phyloP scores from a whole-genome alignment of 75 land plant species.

The Ceratopteris richardii region DNA sequence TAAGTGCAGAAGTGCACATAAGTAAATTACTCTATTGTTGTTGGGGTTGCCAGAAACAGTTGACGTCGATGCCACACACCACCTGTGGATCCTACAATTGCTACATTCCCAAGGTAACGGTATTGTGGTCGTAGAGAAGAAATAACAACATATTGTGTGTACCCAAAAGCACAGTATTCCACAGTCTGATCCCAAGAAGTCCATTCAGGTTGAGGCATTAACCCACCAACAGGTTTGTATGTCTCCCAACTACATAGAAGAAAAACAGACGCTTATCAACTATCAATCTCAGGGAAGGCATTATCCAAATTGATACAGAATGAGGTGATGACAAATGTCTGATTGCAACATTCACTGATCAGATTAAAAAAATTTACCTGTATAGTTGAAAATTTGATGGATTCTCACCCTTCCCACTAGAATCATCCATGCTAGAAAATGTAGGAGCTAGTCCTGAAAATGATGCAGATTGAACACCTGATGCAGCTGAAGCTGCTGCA shows the following conservation, averaged over 20 bases:
- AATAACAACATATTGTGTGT: constrained; percentile 83
- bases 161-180: constrained; percentile 98
- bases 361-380: too few relatives aligned
- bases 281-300: too few relatives aligned
- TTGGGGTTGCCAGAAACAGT: constrained; percentile 93
- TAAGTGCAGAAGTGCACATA: too few relatives aligned
- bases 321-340: too few relatives aligned
- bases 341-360: too few relatives aligned
- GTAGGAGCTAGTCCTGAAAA: constrained; percentile 61
- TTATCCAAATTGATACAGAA: too few relatives aligned
- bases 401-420: constrained; percentile 31
- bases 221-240: constrained; percentile 83
- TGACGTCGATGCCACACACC: constrained; percentile 99
- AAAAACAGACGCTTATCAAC: too few relatives aligned
- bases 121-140: constrained; percentile 93
- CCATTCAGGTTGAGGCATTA: constrained; percentile 98
- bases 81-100: constrained; percentile 89
- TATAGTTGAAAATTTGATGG: constrained; percentile 90
- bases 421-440: constrained; percentile 48
- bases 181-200: constrained; percentile 99
- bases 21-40: constrained; percentile 98
- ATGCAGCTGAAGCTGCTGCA: constrained; percentile 37
- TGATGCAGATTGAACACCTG: constrained; percentile 52
- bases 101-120: constrained; percentile 97
- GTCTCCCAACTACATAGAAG: constrained; percentile 99